A percentile compares a stretch with the other conserved stretches of the same genome.
phyloP scores from a whole-genome alignment of 2,329 filamentous ascomycete genomes.

The Pseudogymnoascus sp. region DNA sequence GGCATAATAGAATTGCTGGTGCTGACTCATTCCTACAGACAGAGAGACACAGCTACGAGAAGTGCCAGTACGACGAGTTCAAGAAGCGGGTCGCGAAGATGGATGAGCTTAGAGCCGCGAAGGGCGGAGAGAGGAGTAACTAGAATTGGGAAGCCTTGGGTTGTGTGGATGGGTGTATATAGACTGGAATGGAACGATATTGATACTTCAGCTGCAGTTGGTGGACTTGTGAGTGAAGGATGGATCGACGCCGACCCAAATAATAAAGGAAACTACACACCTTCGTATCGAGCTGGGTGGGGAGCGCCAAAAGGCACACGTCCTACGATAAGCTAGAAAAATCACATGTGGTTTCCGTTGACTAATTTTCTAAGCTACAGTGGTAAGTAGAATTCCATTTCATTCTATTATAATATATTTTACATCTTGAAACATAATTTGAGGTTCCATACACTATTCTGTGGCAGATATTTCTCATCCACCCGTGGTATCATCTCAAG shows the following conservation, averaged over 20 bases:
- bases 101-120: slow-evolving; percentile 84
- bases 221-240: neutral
- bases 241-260: neutral
- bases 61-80: slow-evolving; percentile 98
- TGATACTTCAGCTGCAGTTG: neutral
- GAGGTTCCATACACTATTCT: neutral
- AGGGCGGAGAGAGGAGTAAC: slow-evolving; percentile 79
- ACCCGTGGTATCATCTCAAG: neutral
- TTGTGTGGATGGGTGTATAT: slow-evolving; percentile 19
- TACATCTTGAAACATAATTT: neutral
- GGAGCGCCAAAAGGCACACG: neutral
- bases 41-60: slow-evolving; percentile 96
- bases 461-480: neutral
- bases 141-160: slow-evolving; percentile 33
- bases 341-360: neutral
- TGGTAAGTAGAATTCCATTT: neutral
- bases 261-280: neutral
- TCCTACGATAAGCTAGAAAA: no score
- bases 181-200: slow-evolving; percentile 12
- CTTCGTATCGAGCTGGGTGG: neutral
- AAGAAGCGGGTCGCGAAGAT: slow-evolving; percentile 98
- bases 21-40: slow-evolving; percentile 46
- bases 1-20: neutral
- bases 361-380: neutral
- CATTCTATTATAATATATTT: neutral